Conservation (phyloP, 78 protist species). For the Abeoforma whisleri region DNA sequence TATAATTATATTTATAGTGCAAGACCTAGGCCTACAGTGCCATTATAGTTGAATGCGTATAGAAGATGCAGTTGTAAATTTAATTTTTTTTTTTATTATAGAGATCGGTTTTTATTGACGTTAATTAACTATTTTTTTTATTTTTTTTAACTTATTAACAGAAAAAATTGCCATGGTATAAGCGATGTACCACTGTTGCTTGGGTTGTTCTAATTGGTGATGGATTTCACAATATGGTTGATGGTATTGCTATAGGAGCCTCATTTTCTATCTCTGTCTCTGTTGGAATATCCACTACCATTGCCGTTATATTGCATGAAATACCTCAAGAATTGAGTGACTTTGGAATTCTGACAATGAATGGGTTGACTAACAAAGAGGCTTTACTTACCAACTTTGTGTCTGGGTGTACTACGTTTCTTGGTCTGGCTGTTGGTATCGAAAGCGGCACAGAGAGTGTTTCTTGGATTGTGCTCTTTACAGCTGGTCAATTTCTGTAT, state of each 20-base stretch:
- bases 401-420: not conserved
- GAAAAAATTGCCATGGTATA: not conserved
- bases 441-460: not conserved
- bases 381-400: constrained; percentile 20
- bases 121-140: not conserved
- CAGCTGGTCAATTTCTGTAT: constrained; percentile 35
- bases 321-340: constrained; percentile 41
- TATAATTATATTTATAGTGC: too few relatives aligned
- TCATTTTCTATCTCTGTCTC: not conserved
- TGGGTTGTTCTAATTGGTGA: constrained; percentile 32
- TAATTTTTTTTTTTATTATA: too few relatives aligned
- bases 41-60: not conserved
- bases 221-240: constrained; percentile 33
- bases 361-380: not conserved
- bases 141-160: not conserved
- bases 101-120: not conserved
- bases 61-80: not conserved
- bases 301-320: constrained; percentile 30
- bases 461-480: constrained; percentile 21
- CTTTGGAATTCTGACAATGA: not conserved
- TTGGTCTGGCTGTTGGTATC: constrained; percentile 26
- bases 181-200: constrained; percentile 11
- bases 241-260: constrained; percentile 35
- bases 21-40: not conserved
- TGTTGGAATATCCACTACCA: not conserved